Conservation (phyloP, 176 grass and related monocot genomes). For the Aechmea fasciata region DNA sequence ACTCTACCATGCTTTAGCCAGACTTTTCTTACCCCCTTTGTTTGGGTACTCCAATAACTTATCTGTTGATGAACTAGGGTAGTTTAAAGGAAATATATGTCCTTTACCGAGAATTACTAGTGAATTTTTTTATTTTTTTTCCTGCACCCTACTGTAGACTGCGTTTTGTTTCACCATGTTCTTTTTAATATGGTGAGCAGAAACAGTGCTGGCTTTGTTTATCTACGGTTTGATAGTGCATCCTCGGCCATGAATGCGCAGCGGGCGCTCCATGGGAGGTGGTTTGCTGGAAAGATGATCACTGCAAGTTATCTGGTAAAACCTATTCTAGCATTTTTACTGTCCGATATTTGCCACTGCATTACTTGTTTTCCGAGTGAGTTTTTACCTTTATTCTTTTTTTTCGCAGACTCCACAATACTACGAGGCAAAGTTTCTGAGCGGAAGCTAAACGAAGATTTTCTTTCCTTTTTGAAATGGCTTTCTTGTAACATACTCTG, state of each 20-base stretch:
- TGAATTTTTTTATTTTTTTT: too few relatives aligned
- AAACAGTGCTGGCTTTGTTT: constrained; percentile 74
- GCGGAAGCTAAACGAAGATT: constrained; percentile 6
- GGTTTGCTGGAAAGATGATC: constrained; percentile 99
- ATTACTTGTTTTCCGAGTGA: neutral
- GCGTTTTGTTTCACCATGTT: neutral
- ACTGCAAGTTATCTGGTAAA: constrained; percentile 85
- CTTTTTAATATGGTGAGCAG: constrained; percentile 23
- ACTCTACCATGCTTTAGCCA: too few relatives aligned
- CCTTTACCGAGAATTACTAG: too few relatives aligned
- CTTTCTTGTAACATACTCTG: constrained; percentile 11
- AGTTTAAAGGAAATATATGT: too few relatives aligned
- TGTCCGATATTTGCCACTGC: neutral
- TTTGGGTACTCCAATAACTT: too few relatives aligned
- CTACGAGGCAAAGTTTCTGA: constrained; percentile 69
- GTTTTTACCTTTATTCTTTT: neutral
- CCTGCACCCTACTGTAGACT: too few relatives aligned
- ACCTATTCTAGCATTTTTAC: neutral
- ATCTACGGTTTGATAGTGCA: constrained; percentile 65
- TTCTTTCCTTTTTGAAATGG: neutral
- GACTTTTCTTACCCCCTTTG: too few relatives aligned
- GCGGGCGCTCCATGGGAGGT: constrained; percentile 82
- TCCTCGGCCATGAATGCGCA: constrained; percentile 63
- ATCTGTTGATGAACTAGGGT: too few relatives aligned
- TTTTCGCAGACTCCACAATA: constrained; percentile 51